A percentile compares a stretch with the other conserved stretches of the same genome.
Conservation (phyloP, 2,329 filamentous ascomycete genomes). For the Fusarium dimerum region DNA sequence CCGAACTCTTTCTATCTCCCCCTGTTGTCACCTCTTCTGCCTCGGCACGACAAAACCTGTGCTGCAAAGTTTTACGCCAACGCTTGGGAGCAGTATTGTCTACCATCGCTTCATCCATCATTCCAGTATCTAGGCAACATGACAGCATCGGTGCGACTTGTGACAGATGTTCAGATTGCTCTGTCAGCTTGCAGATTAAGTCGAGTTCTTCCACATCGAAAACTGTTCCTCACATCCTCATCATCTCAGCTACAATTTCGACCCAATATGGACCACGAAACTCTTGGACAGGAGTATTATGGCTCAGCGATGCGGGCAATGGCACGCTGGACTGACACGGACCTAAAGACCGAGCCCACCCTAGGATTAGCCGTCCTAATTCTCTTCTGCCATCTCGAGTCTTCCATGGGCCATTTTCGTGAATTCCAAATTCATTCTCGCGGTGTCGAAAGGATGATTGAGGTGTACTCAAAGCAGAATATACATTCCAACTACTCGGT, state of each 20-base stretch:
- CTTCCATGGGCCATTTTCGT: slow-evolving; percentile 25
- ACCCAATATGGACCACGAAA: slow-evolving; percentile 4
- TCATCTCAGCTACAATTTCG: not conserved
- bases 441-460: slow-evolving; percentile 2
- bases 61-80: slow-evolving; percentile 3
- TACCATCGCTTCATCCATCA: slow-evolving; percentile 5
- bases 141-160: not conserved
- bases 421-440: slow-evolving; percentile 16
- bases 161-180: slow-evolving; percentile 5
- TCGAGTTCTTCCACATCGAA: slow-evolving; percentile 7
- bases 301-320: slow-evolving; percentile 5
- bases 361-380: slow-evolving; percentile 13
- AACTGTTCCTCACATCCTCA: not conserved
- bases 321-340: not conserved
- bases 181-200: slow-evolving; percentile 12
- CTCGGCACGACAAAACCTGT: not conserved
- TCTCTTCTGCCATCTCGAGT: slow-evolving; percentile 24
- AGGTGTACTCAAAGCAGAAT: not conserved
- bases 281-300: slow-evolving; percentile 6
- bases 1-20: no score
- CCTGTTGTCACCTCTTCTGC: not conserved
- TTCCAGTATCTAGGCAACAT: slow-evolving; percentile 1
- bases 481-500: not conserved
- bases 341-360: not conserved
- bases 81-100: slow-evolving; percentile 7